Conservation (phyloP, 2,329 filamentous ascomycete genomes). For the Fusarium sacchari region DNA sequence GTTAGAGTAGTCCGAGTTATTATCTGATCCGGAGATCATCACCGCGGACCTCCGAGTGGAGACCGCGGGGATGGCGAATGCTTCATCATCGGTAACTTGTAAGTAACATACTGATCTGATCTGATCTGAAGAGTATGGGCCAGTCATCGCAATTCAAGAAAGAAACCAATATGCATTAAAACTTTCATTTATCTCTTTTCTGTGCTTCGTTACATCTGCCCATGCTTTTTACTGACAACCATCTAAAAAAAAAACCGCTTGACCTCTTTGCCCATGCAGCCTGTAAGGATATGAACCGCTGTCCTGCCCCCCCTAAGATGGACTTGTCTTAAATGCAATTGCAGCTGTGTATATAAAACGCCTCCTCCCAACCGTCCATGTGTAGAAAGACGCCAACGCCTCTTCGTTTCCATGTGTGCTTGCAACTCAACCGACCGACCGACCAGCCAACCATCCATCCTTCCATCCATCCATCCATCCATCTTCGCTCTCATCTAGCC, state of each 20-base stretch:
- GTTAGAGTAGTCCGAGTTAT: not conserved
- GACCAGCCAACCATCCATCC: not conserved
- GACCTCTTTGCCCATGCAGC: constrained; percentile 39
- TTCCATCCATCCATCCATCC: not conserved
- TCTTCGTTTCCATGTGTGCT: constrained; percentile 38
- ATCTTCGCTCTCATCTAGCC: not conserved
- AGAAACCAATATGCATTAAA: constrained; percentile 30
- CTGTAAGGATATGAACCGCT: constrained; percentile 41
- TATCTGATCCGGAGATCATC: not conserved
- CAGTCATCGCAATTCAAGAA: not conserved
- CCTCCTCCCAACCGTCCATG: constrained; percentile 41
- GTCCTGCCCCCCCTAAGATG: constrained; percentile 35
- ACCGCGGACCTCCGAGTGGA: not conserved
- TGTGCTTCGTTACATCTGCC: constrained; percentile 44
- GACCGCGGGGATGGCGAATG: not conserved
- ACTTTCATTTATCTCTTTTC: constrained; percentile 44
- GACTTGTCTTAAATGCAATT: constrained; percentile 40
- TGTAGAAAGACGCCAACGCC: constrained; percentile 46
- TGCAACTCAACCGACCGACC: constrained; percentile 23
- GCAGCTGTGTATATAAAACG: constrained; percentile 46
- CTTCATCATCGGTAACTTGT: too few relatives aligned
- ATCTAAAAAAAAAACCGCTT: constrained; percentile 44
- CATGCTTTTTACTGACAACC: constrained; percentile 44
- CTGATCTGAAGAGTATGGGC: not conserved
- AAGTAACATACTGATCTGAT: not conserved